Percentiles rank a stretch among this genome's conserved stretches.
Evolutionary conservation across 2,329 filamentous ascomycete species (phyloP).

Genomic region (Xylaria sp.): DNA sequence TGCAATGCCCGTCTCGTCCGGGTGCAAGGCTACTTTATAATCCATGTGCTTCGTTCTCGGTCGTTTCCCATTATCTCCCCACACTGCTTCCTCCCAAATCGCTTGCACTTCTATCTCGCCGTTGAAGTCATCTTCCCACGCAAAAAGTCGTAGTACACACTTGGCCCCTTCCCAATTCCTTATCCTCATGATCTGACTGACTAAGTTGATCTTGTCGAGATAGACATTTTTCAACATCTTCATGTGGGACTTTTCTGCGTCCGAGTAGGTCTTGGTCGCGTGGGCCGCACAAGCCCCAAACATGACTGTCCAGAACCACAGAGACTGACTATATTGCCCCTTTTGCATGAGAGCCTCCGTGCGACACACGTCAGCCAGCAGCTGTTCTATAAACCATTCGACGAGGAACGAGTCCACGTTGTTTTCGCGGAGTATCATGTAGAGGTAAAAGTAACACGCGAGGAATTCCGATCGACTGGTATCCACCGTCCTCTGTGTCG

Average conservation of each 20-base stretch:
- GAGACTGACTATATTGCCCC: conserved; percentile 49
- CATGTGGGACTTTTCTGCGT: conserved; percentile 46
- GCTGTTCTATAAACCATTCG: conserved; percentile 53
- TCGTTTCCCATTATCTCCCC: conserved; percentile 32
- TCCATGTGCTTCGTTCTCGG: conserved; percentile 23
- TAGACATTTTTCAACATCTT: conserved; percentile 47
- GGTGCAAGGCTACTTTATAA: conserved; percentile 20
- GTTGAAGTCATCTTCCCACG: conserved; percentile 49
- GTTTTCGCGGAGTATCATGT: conserved; percentile 50
- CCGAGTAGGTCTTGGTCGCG: conserved; percentile 45
- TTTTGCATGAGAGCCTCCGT: conserved; percentile 48
- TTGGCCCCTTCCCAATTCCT: conserved; percentile 48
- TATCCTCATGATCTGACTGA: conserved; percentile 46
- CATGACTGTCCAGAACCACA: conserved; percentile 55
- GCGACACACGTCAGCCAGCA: conserved; percentile 50
- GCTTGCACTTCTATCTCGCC: conserved; percentile 48
- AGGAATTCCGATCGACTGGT: conserved; percentile 53
- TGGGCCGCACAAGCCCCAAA: conserved; percentile 51
- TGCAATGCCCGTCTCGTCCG: conserved; percentile 11
- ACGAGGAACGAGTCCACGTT: conserved; percentile 51
- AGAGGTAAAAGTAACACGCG: conserved; percentile 54
- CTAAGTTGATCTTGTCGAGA: conserved; percentile 49
- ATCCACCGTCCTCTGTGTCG: conserved; percentile 36
- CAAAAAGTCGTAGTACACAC: conserved; percentile 45
- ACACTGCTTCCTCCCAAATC: conserved; percentile 50